Conservation (phyloP, 1,284 basidiomycete genomes). For the Ceratobasidium sp. region DNA sequence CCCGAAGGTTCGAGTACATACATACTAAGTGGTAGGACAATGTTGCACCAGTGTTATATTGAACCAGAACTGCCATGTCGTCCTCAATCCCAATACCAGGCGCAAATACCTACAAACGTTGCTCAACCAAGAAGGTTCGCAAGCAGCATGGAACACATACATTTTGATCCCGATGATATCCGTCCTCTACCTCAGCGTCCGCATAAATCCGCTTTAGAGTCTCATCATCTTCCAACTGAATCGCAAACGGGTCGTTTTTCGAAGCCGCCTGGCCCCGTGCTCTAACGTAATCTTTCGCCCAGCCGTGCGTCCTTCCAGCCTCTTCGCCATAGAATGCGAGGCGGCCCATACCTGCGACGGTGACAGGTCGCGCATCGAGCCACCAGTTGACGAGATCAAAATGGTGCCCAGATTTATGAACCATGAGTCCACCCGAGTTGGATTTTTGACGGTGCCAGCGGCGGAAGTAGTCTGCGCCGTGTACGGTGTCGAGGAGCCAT, state of each 20-base stretch:
- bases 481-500: constrained; percentile 68
- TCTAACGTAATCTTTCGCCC: constrained; percentile 66
- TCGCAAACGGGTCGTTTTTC: constrained; percentile 66
- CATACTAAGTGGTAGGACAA: constrained; percentile 68
- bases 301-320: constrained; percentile 66
- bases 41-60: constrained; percentile 66
- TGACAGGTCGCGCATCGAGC: constrained; percentile 66
- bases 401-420: constrained; percentile 70
- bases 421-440: constrained; percentile 68
- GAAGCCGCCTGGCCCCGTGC: constrained; percentile 64
- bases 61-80: constrained; percentile 68
- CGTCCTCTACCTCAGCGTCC: constrained; percentile 64
- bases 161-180: constrained; percentile 63
- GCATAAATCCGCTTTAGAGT: constrained; percentile 65
- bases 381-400: constrained; percentile 71
- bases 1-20: constrained; percentile 25
- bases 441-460: constrained; percentile 69
- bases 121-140: background rate
- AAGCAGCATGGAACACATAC: constrained; percentile 53
- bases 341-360: constrained; percentile 67
- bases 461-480: constrained; percentile 71
- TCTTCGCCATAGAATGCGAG: constrained; percentile 67
- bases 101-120: constrained; percentile 63
- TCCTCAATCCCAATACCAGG: constrained; percentile 70
- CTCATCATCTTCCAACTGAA: constrained; percentile 65